These are phyloP conservation scores for Forsythia suspensa DNA, from an alignment of 257 asterid species.

Conservation along the genomic window DNA sequence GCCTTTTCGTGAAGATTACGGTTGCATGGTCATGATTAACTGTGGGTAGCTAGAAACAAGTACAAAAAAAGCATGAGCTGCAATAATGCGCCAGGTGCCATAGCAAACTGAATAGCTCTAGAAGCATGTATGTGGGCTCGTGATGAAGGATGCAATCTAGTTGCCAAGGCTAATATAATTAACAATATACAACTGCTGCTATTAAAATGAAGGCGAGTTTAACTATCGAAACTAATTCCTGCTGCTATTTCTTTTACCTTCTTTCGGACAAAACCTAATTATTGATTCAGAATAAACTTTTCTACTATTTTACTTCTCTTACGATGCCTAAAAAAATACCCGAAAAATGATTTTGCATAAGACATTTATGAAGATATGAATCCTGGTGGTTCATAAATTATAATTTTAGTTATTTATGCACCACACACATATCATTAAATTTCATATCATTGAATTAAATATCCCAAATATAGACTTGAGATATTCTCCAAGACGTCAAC, in stretches of 20 bases:
- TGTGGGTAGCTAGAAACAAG: neutral
- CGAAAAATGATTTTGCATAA: neutral
- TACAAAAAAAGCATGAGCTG: neutral
- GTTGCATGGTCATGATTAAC: neutral
- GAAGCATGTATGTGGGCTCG: no score
- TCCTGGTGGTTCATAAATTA: neutral
- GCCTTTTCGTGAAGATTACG: neutral
- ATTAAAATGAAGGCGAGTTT: no score
- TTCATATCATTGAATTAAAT: neutral
- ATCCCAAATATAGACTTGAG: slow-evolving; percentile 1
- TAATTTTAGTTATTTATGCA: neutral
- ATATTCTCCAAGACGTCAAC: slow-evolving; percentile 6
- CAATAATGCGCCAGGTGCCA: neutral
- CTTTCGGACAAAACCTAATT: slow-evolving; percentile 6
- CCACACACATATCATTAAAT: neutral
- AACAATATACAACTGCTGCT: no score
- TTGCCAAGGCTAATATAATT: neutral
- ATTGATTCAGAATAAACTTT: slow-evolving; percentile 4
- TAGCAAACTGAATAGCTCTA: neutral
- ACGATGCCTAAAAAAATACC: slow-evolving; percentile 8
- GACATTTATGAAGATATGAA: neutral
- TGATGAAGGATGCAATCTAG: neutral
- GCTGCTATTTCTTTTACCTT: neutral
- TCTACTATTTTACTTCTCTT: neutral
- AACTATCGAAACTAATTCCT: no score